A percentile compares a stretch with the other conserved stretches of the same genome.
Evolutionary conservation across 805 yeast species (phyloP).

Genomic region (Starmerella kuoi): DNA sequence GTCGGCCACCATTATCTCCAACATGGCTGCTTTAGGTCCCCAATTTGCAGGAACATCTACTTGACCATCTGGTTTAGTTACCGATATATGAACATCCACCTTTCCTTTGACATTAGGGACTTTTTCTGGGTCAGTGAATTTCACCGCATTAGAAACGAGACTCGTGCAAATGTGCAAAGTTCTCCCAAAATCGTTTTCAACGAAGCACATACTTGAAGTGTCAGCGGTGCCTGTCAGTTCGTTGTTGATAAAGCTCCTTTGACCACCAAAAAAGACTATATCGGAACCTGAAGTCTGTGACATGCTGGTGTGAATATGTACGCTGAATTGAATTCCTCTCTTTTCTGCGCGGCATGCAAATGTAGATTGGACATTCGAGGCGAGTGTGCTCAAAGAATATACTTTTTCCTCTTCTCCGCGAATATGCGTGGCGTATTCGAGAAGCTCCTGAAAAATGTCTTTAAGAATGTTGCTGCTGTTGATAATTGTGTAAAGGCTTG

Average conservation of each 20-base stretch:
- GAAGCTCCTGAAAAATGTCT: slow-evolving; percentile 77
- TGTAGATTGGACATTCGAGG: slow-evolving; percentile 67
- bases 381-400: slow-evolving; percentile 63
- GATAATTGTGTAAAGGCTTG: slow-evolving; percentile 66
- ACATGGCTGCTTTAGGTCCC: slow-evolving; percentile 6
- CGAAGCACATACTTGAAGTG: slow-evolving; percentile 21
- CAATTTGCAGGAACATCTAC: neutral
- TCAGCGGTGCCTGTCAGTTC: no score
- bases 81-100: slow-evolving; percentile 11
- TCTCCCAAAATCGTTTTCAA: slow-evolving; percentile 73
- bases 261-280: no score
- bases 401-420: slow-evolving; percentile 69
- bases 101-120: slow-evolving; percentile 10
- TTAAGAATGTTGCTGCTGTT: slow-evolving; percentile 78
- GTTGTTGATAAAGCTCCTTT: no score
- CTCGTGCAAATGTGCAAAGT: slow-evolving; percentile 85
- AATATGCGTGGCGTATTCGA: slow-evolving; percentile 81
- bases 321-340: slow-evolving; percentile 51
- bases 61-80: neutral
- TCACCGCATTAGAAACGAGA: slow-evolving; percentile 75
- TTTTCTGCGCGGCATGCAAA: slow-evolving; percentile 44
- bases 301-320: neutral
- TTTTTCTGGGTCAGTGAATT: slow-evolving; percentile 61
- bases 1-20: slow-evolving; percentile 67
- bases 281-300: neutral